These are phyloP conservation scores for Ogataea allantospora DNA, from an alignment of 805 yeast genomes.

Conservation along the genomic window DNA sequence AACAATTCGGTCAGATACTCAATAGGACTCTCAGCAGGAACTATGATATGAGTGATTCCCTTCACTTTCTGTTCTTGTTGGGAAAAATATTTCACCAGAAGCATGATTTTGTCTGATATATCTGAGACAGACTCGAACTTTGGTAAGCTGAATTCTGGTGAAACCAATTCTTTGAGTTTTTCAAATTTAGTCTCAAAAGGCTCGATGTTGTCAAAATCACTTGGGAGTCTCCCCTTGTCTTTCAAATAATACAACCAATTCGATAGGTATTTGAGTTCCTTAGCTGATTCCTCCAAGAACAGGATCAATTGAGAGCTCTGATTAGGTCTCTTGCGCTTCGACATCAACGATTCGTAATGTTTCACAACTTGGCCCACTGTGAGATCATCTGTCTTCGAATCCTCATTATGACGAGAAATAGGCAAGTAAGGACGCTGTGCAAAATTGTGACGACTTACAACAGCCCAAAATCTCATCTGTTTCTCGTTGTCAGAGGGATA, in stretches of 20 bases:
- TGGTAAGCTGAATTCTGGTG: slow-evolving; percentile 18
- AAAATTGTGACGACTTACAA: slow-evolving; percentile 66
- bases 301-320: slow-evolving; percentile 48
- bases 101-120: slow-evolving; percentile 21
- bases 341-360: slow-evolving; percentile 27
- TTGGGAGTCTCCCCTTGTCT: slow-evolving; percentile 8
- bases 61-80: slow-evolving; percentile 46
- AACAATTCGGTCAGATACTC: slow-evolving; percentile 41
- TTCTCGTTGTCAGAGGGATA: slow-evolving; percentile 27
- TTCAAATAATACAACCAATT: slow-evolving; percentile 20
- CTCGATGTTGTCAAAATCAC: slow-evolving; percentile 1
- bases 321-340: slow-evolving; percentile 38
- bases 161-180: slow-evolving; percentile 10
- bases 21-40: slow-evolving; percentile 47
- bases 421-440: slow-evolving; percentile 62
- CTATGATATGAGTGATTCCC: slow-evolving; percentile 64
- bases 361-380: slow-evolving; percentile 54
- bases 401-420: slow-evolving; percentile 29
- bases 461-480: slow-evolving; percentile 57
- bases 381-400: slow-evolving; percentile 29
- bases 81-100: slow-evolving; percentile 38
- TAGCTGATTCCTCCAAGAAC: slow-evolving; percentile 61
- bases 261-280: slow-evolving; percentile 38
- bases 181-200: slow-evolving; percentile 15
- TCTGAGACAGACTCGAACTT: slow-evolving; percentile 24